Evolutionary conservation across 2,329 filamentous ascomycete genomes (phyloP), one percentile per base, ranked within the genome.

Genomic region (Paecilomyces dactylethromorphus): DNA sequence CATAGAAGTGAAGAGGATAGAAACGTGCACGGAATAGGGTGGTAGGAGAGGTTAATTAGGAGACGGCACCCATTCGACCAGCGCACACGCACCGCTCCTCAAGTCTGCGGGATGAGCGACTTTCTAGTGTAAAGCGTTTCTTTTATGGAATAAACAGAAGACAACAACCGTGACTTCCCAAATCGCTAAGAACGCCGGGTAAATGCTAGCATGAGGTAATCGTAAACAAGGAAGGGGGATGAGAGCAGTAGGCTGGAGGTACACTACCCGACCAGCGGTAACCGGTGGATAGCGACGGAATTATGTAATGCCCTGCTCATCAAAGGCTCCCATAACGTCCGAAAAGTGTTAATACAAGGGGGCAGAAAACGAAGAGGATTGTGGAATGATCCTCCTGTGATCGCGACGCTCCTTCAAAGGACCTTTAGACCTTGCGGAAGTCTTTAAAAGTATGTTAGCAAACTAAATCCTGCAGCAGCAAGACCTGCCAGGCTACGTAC

Each of bases 351-450:
- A 65, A 68, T 70, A 69, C 67, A 70, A 61, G 57, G 59, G 59
- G 53, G 58, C 53, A 55, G 53, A 56, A 58, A 58, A n/a, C 32
- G 12, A 54, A 49, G 21, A 56, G 15, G 29, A 55, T 33, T 18
- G 32, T 32, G 57, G 50, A 58, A 62, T 63, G 58, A 67, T 63
- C 66, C 60, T 61, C 61, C 59, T 59, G 61, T 58, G 35, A 50
- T 26, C 54, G 55, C 53, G 53, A 54, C 52, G 56, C 57, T 56
- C 53, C 56, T 55, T 29, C 53, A 56, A 54, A 54, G 39, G 54
- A 59, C 55, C 51, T 57, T 79, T 76, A 86, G 58, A 84, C 81
- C 74, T 86, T 86, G 72, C 84, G 82, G 80, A 86, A 86, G 71
- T 86, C 84, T 84, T 66, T 52, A n/a, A 5, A 4, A 45, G 15